A percentile compares a stretch with the other conserved stretches of the same genome.
phyloP scores from a whole-genome alignment of 495 filamentous ascomycete genomes.

The Haplographium delicatum region DNA sequence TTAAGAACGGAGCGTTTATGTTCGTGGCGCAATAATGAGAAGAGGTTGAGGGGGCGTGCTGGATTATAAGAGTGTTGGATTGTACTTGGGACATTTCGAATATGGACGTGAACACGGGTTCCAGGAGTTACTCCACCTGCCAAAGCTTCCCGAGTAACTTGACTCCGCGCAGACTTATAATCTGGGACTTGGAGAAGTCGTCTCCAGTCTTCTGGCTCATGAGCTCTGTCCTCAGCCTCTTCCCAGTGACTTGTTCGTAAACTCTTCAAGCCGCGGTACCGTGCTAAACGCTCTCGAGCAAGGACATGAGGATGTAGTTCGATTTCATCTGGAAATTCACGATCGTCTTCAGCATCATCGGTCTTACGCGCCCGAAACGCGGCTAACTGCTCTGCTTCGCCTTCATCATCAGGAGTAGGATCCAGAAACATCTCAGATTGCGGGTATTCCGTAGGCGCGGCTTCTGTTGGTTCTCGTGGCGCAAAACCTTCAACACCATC shows the following conservation, averaged over 20 bases:
- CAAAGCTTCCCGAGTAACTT: conserved; percentile 70
- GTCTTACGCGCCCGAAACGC: conserved; percentile 72
- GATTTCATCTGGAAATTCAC: conserved; percentile 95
- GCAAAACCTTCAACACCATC: conserved; percentile 75
- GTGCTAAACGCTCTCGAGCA: conserved; percentile 75
- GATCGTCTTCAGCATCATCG: conserved; percentile 78
- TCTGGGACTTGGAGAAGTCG: conserved; percentile 77
- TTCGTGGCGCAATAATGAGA: conserved; percentile 87
- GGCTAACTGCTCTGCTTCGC: conserved; percentile 69
- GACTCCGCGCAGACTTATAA: conserved; percentile 74
- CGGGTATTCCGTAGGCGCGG: conserved; percentile 74
- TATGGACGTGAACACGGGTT: conserved; percentile 71
- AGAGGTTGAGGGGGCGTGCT: conserved; percentile 59
- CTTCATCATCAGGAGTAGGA: conserved; percentile 71
- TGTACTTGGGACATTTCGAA: conserved; percentile 63
- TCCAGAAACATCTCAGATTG: conserved; percentile 90
- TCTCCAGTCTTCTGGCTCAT: conserved; percentile 85
- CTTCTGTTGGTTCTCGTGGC: conserved; percentile 67
- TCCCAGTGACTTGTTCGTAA: conserved; percentile 83
- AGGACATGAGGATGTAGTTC: conserved; percentile 85
- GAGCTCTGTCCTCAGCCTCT: conserved; percentile 73
- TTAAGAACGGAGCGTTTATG: conserved; percentile 88
- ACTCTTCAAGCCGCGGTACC: conserved; percentile 88
- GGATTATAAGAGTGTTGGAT: conserved; percentile 49
- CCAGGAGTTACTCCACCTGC: conserved; percentile 81